Evolutionary conservation across 768 basidiomycete species (phyloP), one percentile per base, ranked within the genome.

Genomic region (Kwoniella europaea): DNA sequence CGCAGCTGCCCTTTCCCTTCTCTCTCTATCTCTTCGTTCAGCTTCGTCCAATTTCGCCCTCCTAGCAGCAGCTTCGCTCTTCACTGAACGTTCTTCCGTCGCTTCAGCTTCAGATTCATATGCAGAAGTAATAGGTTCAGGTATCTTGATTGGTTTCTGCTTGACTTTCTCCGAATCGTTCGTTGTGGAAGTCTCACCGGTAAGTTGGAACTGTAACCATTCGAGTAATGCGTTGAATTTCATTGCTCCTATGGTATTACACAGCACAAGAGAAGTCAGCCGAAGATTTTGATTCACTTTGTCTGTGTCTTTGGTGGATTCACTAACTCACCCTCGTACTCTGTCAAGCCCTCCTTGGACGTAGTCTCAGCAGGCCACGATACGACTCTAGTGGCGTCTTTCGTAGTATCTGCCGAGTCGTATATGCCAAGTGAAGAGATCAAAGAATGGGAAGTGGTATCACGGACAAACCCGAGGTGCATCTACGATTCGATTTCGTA

Each of bases 191-290:
- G 75, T 76, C 50, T 86, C 82, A 78, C 86, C 84, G 71, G 86
- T 86, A 69, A 84, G 70, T 20, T 80, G 79, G 16, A 84, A 82
- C 88, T 89, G 81, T 91, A 90, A 85, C 90, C 92, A 76, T 89
- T 88, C 71, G 87, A 87, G 63, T 52, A 96, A 85, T 2, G 90
- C 86, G 63, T 93, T 91, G 72, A 89, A 87, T 84, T 95, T 95
- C 77, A 86, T 87, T 44, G 86, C 82, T 53, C 92, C 93, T 76
- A 35, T 65, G 9, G 10, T 35, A 46, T 22, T 6, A 41, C 7
- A 35, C 35, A 35, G 35, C 35, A 35, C 35, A 35, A 35, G 35
- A 35, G 35, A 22, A 18, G 20, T 56, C 55, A 27, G 43, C 58
- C 58, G 18, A 22, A 61, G 10, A 29, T 54, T 59, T 22, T 20